phyloP scores from a whole-genome alignment of 257 asterid species.

The Primulina eburnea region DNA sequence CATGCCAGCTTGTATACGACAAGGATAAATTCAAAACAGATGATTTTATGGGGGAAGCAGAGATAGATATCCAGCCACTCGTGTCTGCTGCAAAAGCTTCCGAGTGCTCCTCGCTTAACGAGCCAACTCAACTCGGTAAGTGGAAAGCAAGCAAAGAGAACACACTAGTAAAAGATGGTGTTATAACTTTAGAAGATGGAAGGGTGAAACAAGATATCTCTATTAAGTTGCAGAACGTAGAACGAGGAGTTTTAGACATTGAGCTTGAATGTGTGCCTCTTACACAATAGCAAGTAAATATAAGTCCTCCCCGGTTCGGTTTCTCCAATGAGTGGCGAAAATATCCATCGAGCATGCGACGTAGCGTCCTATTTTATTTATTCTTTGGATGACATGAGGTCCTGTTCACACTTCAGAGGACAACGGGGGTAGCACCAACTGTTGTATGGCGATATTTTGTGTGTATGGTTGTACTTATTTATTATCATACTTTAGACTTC shows the following conservation, averaged over 20 bases:
- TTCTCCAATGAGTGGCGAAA: neutral
- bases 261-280: conserved; percentile 94
- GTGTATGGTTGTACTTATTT: too few species aligned
- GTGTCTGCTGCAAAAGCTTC: conserved; percentile 76
- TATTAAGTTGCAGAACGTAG: conserved; percentile 75
- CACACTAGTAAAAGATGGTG: conserved; percentile 48
- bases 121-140: conserved; percentile 43
- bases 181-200: conserved; percentile 55
- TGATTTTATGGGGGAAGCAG: conserved; percentile 95
- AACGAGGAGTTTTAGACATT: conserved; percentile 75
- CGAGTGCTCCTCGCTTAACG: conserved; percentile 38
- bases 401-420: neutral
- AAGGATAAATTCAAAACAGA: conserved; percentile 83
- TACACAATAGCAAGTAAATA: conserved; percentile 42
- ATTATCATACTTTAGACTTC: too few species aligned
- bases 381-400: neutral
- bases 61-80: conserved; percentile 72
- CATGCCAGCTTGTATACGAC: conserved; percentile 72
- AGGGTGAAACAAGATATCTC: conserved; percentile 67
- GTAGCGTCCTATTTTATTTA: too few species aligned
- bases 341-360: neutral
- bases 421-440: neutral
- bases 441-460: neutral
- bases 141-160: conserved; percentile 64
- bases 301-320: neutral